Evolutionary conservation across 2,329 filamentous ascomycete species (phyloP).

Genomic region (Pseudogymnoascus sp.): DNA sequence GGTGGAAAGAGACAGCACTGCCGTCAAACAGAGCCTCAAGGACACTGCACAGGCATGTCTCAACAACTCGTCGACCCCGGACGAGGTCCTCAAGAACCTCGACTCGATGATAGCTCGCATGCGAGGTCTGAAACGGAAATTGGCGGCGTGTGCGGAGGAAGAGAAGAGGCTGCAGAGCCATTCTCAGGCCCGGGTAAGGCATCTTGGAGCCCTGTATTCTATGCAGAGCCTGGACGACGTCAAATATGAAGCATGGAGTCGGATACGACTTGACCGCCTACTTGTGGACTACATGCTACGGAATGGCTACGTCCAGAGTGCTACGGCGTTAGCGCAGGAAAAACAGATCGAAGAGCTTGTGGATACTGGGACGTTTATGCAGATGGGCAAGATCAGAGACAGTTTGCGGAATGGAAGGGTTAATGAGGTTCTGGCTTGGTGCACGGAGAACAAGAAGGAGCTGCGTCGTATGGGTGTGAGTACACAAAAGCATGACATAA

Average conservation of each 20-base stretch:
- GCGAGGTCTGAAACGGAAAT: conserved; percentile 81
- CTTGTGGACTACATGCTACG: conserved; percentile 89
- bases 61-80: conserved; percentile 52
- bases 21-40: conserved; percentile 53
- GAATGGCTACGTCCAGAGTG: conserved; percentile 73
- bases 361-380: conserved; percentile 80
- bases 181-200: conserved; percentile 66
- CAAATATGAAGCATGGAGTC: conserved; percentile 87
- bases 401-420: conserved; percentile 65
- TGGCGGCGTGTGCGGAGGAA: conserved; percentile 69
- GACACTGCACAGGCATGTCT: conserved; percentile 61
- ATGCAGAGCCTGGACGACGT: conserved; percentile 82
- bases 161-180: conserved; percentile 71
- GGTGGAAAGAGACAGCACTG: conserved; percentile 63
- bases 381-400: conserved; percentile 70
- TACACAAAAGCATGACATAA: conserved; percentile 7
- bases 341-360: conserved; percentile 74
- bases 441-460: conserved; percentile 85
- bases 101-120: conserved; percentile 81
- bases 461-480: conserved; percentile 77
- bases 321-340: conserved; percentile 65
- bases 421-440: conserved; percentile 79
- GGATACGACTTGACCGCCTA: conserved; percentile 71
- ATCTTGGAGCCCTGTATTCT: conserved; percentile 72
- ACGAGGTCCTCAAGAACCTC: conserved; percentile 70